A percentile compares a stretch with the other conserved stretches of the same genome.
phyloP scores from a whole-genome alignment of 148 eudicot species.

The Pouteria glomerata region DNA sequence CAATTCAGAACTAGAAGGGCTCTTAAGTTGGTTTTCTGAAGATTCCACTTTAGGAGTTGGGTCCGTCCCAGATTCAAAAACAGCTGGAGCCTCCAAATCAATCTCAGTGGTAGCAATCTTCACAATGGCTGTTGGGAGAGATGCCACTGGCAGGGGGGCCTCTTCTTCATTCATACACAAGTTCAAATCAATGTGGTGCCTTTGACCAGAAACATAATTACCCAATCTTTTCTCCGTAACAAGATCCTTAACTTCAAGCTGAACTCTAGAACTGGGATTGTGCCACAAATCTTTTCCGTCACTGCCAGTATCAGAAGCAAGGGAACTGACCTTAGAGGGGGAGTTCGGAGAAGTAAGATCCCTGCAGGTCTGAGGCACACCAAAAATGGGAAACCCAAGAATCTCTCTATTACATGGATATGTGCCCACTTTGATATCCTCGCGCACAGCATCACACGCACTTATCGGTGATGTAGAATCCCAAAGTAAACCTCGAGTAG shows the following conservation, averaged over 20 bases:
- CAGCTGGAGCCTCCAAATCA: constrained; percentile 38
- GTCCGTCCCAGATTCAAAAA: constrained; percentile 23
- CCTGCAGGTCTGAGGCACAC: constrained; percentile 2
- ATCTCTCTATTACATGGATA: constrained; percentile 6
- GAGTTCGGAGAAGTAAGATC: neutral
- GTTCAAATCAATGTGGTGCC: constrained; percentile 37
- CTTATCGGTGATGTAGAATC: constrained; percentile 2
- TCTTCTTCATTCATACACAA: constrained; percentile 33
- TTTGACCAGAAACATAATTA: constrained; percentile 9
- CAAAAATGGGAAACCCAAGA: constrained; percentile 13
- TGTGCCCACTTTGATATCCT: neutral
- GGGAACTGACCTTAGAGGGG: neutral
- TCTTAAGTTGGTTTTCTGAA: neutral
- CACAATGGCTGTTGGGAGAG: constrained; percentile 26
- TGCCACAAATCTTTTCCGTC: neutral
- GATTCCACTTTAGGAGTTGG: constrained; percentile 5
- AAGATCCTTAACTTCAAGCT: constrained; percentile 10
- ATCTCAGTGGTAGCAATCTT: constrained; percentile 33
- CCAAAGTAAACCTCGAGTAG: neutral
- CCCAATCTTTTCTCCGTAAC: constrained; percentile 8
- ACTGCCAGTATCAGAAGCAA: constrained; percentile 1
- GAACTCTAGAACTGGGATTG: neutral
- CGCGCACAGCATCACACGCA: neutral
- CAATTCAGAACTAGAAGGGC: constrained; percentile 10
- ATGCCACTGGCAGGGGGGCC: constrained; percentile 14